Evolutionary conservation across 148 eudicot genomes (phyloP).

Genomic region (Chenopodium album): DNA sequence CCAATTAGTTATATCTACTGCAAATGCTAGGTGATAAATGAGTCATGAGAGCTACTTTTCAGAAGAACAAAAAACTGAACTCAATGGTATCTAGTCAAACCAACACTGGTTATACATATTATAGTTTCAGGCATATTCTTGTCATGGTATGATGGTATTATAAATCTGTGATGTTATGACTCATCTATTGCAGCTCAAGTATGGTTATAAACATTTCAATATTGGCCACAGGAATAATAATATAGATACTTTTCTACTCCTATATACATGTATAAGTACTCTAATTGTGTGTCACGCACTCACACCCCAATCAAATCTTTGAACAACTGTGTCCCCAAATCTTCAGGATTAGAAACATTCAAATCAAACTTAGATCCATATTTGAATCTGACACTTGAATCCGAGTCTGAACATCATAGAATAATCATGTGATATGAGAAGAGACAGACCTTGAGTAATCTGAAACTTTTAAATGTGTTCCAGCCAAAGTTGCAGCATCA

Average conservation of each 20-base stretch:
- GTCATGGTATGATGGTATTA: background rate
- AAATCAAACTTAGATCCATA: background rate
- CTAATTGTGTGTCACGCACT: too few relatives aligned
- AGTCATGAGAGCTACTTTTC: background rate
- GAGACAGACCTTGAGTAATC: constrained; percentile 79
- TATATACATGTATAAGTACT: background rate
- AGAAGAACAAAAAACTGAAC: background rate
- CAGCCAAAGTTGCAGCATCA: constrained; percentile 99
- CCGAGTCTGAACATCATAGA: background rate
- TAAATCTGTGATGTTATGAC: background rate
- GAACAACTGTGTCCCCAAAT: background rate
- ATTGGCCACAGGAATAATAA: background rate
- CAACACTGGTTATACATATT: too few relatives aligned
- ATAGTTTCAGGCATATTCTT: background rate
- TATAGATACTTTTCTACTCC: background rate
- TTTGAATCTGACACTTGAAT: background rate
- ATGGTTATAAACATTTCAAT: background rate
- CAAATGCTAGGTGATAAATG: background rate
- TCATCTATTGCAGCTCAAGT: background rate
- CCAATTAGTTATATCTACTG: background rate
- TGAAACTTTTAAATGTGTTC: constrained; percentile 91
- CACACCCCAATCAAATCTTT: background rate
- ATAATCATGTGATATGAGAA: background rate
- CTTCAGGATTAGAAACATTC: background rate
- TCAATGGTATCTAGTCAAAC: too few relatives aligned